phyloP scores from a whole-genome alignment of 345 rosid species.

The Lenwebbia sp. region DNA sequence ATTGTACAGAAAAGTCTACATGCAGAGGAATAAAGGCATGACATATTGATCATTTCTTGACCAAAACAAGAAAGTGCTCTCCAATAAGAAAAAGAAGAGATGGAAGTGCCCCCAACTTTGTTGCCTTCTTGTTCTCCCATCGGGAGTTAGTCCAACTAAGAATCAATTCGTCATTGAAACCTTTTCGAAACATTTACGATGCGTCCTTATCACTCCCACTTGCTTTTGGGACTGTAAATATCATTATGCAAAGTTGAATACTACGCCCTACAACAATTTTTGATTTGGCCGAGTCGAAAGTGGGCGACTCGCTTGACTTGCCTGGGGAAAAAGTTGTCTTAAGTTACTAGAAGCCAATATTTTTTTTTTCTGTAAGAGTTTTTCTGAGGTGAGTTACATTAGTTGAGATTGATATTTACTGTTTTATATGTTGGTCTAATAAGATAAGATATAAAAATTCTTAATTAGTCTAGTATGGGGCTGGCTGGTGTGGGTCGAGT shows the following conservation, averaged over 20 bases:
- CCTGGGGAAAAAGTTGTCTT: not conserved
- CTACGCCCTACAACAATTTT: not conserved
- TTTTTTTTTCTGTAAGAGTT: too few relatives aligned
- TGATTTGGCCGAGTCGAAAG: not conserved
- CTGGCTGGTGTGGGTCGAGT: too few relatives aligned
- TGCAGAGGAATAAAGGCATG: slow-evolving; percentile 1
- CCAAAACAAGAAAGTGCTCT: not conserved
- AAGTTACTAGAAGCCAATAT: not conserved
- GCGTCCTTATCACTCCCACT: not conserved
- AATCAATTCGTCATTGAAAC: not conserved
- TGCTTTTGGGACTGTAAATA: not conserved
- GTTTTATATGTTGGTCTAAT: too few relatives aligned
- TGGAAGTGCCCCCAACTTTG: not conserved
- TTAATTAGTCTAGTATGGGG: too few relatives aligned
- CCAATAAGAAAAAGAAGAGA: not conserved
- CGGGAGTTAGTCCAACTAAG: not conserved
- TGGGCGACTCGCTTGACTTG: not conserved
- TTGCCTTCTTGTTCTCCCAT: not conserved
- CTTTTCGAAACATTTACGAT: not conserved
- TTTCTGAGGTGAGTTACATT: too few relatives aligned
- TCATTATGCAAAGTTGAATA: not conserved
- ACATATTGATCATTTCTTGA: not conserved
- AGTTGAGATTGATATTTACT: too few relatives aligned
- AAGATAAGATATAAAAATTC: too few relatives aligned
- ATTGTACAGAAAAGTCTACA: not conserved